Base-by-base conservation (phyloP, 352 stramenopile genomes). In the Blastocystis sp. region DNA sequence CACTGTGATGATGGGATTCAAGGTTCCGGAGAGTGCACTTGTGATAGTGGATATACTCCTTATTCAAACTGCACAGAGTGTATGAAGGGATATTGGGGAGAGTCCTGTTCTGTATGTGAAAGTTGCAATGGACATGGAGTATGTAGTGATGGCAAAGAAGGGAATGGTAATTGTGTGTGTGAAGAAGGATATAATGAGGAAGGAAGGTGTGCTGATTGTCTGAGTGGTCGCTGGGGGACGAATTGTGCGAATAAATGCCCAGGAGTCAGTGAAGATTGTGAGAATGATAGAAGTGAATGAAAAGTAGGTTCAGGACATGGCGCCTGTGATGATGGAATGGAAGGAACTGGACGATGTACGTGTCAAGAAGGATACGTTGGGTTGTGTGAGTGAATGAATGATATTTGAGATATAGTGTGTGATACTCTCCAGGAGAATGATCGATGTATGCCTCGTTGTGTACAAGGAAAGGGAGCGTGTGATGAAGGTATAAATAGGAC, bases 1-100 rank as follows among this genome's bases (percentile, higher is more conserved):
- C 90, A 91, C 22, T 96, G 94, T 87, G 95, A 95, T 84, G 93
- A 95, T 77, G 94, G 94, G 0, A 78, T 95, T 2, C 89, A 91
- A 17, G 94, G 94, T 42, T 92, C 95, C 77, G 94, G 94, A 4
- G 90, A 93, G 76, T 96, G 94, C 57, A 90, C 94, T n/a, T 96
- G 94, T 60, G 90, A 91, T 0, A 93, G 95, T 89, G 94, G 93
- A 0, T 96, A 95, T 84, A 92, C 92, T 6, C 70, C 93, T 0
- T 91, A 94, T 35, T 92, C 92, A 27, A 92, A 93, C 4, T 96
- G 94, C 82, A 92, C 93, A 24, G 92, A 95, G 80, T 96, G 94
- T 58, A 87, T 92, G 1, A 90, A 90, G 13, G 92, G 90, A 7
- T 95, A 93, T 89, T 96, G 95, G 70, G 94, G 94, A 3, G 91